Conservation (phyloP, 352 stramenopile species). For the Globisporangium megalacanthum region DNA sequence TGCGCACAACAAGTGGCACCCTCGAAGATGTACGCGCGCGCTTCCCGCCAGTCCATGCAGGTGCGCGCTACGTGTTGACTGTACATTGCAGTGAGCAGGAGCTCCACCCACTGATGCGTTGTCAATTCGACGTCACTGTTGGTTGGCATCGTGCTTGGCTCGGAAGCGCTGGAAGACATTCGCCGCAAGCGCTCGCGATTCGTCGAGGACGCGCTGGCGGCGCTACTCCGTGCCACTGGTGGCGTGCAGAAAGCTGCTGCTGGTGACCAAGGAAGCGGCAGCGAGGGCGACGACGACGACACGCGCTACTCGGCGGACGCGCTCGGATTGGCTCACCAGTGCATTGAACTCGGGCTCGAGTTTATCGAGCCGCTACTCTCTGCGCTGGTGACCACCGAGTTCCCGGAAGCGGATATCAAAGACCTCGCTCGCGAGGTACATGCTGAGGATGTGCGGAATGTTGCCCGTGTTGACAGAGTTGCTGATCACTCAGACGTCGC, state of each 20-base stretch:
- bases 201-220: slow-evolving; percentile 53
- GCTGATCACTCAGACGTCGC: neutral
- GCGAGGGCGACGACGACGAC: neutral
- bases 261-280: neutral
- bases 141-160: neutral
- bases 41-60: slow-evolving; percentile 5
- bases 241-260: slow-evolving; percentile 5
- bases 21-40: slow-evolving; percentile 1
- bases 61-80: neutral
- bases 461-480: neutral
- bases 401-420: neutral
- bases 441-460: neutral
- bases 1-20: slow-evolving; percentile 5
- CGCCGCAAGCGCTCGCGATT: slow-evolving; percentile 61
- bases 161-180: slow-evolving; percentile 44
- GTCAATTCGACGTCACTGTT: neutral
- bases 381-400: neutral
- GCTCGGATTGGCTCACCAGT: slow-evolving; percentile 11
- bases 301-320: neutral
- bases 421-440: slow-evolving; percentile 18
- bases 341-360: slow-evolving; percentile 13
- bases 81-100: too few species aligned
- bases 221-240: slow-evolving; percentile 31
- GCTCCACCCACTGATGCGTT: neutral
- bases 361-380: slow-evolving; percentile 22